Base-by-base conservation (phyloP, 495 filamentous ascomycete species). In the Penicillium steckii region DNA sequence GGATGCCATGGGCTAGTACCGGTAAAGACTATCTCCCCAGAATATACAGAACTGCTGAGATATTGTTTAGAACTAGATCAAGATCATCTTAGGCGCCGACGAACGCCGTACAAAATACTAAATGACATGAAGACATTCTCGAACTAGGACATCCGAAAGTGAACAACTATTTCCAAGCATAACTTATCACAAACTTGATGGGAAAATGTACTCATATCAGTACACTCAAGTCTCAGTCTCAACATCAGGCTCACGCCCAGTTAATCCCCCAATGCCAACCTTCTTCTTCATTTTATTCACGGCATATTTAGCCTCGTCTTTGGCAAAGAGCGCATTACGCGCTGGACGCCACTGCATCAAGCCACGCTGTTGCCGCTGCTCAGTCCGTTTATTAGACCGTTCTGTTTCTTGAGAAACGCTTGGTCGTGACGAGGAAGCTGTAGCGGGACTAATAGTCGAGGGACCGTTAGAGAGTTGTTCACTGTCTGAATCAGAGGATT, bases 331-430 rank as follows among this genome's bases (percentile, higher is more conserved):
- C 26, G 73, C 72, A 52, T 81, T 81, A 2, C 78, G 63, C 7
- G 76, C 78, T n/a, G 78, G 78, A 37, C 73, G 74, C 78, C 78
- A 81, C 60, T 81, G 78, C 75, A 78, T 75, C 53, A 81, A 44
- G 2, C 78, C 78, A 22, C 78, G 73, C 44, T 79, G 70, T 62
- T 77, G 75, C 10, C 78, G 65, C 48, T 79, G 72, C 52, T 81
- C 78, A 25, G 66, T 80, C 24, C 71, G 74, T 48, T 63, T 64
- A 35, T 76, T 76, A 5, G 68, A 69, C 46, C 62, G 66, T 26
- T 74, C 69, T 2, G 52, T 57, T 19, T n/a, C n/a, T n/a, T 61
- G 27, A 15, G 51, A 64, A 17, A 46, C 48, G 27, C 50, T 61
- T 1, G 37, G 50, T 40, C 35, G 57, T 9, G 52, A 64, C 8